Conservation (phyloP, 805 yeast genomes). For the Saccharomycopsis guyanensis region DNA sequence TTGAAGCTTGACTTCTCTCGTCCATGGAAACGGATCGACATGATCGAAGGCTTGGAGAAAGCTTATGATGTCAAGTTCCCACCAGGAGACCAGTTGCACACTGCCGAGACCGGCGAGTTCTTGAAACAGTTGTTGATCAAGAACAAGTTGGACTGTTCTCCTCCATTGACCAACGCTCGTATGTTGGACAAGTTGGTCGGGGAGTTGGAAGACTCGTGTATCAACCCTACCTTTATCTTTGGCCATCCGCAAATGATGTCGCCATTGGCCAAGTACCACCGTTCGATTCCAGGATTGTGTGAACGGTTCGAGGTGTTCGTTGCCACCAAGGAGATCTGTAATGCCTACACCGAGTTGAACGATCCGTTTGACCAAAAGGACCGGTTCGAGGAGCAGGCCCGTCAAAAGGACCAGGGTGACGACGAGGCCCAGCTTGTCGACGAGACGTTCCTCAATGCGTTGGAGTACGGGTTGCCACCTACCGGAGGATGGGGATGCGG, state of each 20-base stretch:
- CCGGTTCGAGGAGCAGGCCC: constrained; percentile 97
- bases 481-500: constrained; percentile 99
- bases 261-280: constrained; percentile 94
- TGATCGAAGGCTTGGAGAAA: constrained; percentile 94
- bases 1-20: constrained; percentile 79
- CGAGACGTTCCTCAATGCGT: constrained; percentile 94
- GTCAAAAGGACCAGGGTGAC: constrained; percentile 97
- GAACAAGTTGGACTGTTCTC: constrained; percentile 78
- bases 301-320: constrained; percentile 98
- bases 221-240: constrained; percentile 95
- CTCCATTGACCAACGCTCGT: constrained; percentile 94
- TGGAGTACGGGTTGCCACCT: constrained; percentile 97
- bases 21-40: constrained; percentile 98
- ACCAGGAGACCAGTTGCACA: constrained; percentile 89
- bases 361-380: constrained; percentile 98
- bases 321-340: constrained; percentile 96
- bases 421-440: constrained; percentile 97
- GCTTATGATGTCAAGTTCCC: constrained; percentile 85
- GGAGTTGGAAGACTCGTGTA: constrained; percentile 87
- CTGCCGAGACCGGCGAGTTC: constrained; percentile 88
- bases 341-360: constrained; percentile 97
- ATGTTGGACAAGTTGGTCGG: constrained; percentile 98
- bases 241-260: constrained; percentile 99
- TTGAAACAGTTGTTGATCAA: constrained; percentile 71
- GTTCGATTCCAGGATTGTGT: constrained; percentile 88